Percentiles rank a stretch among this genome's conserved stretches.
Evolutionary conservation across 2,329 filamentous ascomycete species (phyloP).

Genomic region (Trichoderma sp.): DNA sequence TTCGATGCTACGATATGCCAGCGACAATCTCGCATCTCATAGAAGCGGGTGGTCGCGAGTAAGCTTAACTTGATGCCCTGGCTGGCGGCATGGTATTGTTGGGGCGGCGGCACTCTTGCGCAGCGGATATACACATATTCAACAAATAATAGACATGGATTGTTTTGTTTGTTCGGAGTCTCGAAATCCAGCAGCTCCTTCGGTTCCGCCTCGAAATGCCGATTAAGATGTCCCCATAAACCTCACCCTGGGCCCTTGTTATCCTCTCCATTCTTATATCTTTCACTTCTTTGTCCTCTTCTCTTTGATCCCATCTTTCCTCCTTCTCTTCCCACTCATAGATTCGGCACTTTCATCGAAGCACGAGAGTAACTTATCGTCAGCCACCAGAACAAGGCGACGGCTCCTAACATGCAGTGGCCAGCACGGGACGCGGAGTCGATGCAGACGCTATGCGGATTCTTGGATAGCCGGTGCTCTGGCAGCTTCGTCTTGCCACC

Average conservation of each 20-base stretch:
- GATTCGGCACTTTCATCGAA: neutral
- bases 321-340: neutral
- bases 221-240: neutral
- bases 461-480: neutral
- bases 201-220: neutral
- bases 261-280: too few relatives aligned
- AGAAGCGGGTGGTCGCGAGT: neutral
- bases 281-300: neutral
- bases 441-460: neutral
- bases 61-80: neutral
- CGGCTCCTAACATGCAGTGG: slow-evolving; percentile 7
- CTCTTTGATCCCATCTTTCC: neutral
- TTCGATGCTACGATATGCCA: neutral
- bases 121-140: neutral
- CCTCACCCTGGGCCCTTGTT: neutral
- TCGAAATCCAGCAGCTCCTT: neutral
- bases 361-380: neutral
- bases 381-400: neutral
- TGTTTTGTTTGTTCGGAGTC: neutral
- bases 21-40: neutral
- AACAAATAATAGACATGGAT: neutral
- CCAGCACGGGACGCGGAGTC: neutral
- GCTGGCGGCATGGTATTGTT: neutral
- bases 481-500: neutral
- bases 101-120: neutral